These are phyloP conservation scores for Aschersonia sp. DNA, from an alignment of 2,329 filamentous ascomycete genomes.

Conservation along the genomic window DNA sequence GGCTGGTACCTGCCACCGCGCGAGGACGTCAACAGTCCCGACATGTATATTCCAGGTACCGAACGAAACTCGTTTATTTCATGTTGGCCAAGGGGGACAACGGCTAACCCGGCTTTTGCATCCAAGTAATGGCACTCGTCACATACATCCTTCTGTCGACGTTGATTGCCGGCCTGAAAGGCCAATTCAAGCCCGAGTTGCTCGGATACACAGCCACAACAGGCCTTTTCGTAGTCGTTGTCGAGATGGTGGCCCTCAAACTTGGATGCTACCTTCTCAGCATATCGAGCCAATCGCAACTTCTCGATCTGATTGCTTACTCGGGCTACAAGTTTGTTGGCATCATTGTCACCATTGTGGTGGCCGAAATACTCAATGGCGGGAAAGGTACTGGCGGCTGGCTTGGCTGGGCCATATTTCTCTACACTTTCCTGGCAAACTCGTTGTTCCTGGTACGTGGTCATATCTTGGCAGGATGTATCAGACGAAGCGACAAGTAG, in stretches of 20 bases:
- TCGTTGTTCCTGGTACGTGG: slow-evolving; percentile 75
- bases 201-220: slow-evolving; percentile 80
- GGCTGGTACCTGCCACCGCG: slow-evolving; percentile 78
- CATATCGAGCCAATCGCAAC: slow-evolving; percentile 87
- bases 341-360: slow-evolving; percentile 74
- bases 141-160: slow-evolving; percentile 95
- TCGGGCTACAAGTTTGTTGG: slow-evolving; percentile 98
- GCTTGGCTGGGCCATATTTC: slow-evolving; percentile 78
- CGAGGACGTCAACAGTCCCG: slow-evolving; percentile 92
- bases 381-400: slow-evolving; percentile 75
- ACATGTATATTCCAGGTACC: slow-evolving; percentile 90
- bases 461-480: too few species aligned
- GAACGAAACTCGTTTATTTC: background rate
- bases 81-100: too few species aligned
- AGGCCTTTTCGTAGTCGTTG: slow-evolving; percentile 65
- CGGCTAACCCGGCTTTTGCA: slow-evolving; percentile 9
- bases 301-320: slow-evolving; percentile 89
- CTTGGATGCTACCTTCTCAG: slow-evolving; percentile 84
- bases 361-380: slow-evolving; percentile 64
- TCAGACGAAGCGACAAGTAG: background rate
- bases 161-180: slow-evolving; percentile 74
- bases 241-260: slow-evolving; percentile 85
- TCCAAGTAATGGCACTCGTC: slow-evolving; percentile 79
- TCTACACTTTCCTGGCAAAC: slow-evolving; percentile 87
- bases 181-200: slow-evolving; percentile 87